These are phyloP conservation scores for Saitozyma sp. DNA, from an alignment of 768 basidiomycete genomes.

Conservation along the genomic window DNA sequence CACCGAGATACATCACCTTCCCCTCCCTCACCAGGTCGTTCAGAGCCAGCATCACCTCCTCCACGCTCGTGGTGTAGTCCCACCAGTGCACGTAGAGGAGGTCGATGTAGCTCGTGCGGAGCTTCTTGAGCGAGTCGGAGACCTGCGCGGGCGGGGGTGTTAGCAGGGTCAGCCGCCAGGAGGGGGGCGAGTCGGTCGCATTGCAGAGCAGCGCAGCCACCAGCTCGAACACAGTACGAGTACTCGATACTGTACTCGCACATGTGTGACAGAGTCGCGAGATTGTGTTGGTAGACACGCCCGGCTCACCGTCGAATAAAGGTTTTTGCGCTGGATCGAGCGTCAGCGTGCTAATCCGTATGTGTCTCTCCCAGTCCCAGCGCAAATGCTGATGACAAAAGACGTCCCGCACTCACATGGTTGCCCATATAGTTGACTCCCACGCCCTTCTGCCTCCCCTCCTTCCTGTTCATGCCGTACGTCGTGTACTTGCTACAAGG, in stretches of 20 bases:
- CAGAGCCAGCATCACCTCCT: conserved; percentile 62
- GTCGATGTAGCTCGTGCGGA: conserved; percentile 41
- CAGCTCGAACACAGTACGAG: no score
- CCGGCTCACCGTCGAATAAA: conserved; percentile 35
- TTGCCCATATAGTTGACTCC: conserved; percentile 58
- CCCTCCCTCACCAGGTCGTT: conserved; percentile 60
- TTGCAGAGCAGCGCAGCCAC: no score
- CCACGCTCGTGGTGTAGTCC: conserved; percentile 60
- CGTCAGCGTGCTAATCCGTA: no score
- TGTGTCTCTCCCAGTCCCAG: no score
- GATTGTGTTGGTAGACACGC: neutral
- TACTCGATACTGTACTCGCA: no score
- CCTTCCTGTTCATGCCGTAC: conserved; percentile 23
- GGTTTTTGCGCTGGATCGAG: conserved; percentile 51
- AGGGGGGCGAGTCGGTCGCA: no score
- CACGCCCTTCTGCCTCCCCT: conserved; percentile 12
- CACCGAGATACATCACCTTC: conserved; percentile 53
- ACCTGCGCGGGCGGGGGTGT: no score
- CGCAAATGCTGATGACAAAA: no score
- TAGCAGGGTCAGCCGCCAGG: no score
- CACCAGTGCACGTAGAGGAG: conserved; percentile 50
- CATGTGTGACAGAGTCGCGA: no score
- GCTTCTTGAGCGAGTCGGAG: conserved; percentile 46
- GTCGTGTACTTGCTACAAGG: conserved; percentile 27
- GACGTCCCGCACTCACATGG: no score